Evolutionary conservation across 208 protist species (phyloP).

Genomic region (Leishmania tarentolae): DNA sequence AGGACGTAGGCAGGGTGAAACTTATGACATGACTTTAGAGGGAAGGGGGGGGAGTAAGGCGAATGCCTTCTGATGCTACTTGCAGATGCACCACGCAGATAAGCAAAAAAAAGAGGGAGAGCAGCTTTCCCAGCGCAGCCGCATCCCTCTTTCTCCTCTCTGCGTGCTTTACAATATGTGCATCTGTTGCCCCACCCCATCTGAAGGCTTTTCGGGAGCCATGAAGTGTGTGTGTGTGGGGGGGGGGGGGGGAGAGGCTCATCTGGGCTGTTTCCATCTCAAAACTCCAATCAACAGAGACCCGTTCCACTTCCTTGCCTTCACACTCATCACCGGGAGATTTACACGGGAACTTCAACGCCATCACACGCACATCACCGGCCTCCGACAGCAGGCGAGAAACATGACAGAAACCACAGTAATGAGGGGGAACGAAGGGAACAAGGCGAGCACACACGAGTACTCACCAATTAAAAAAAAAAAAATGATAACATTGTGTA

Average conservation of each 20-base stretch:
- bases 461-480: neutral
- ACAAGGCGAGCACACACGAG: neutral
- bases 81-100: neutral
- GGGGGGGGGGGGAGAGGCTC: neutral
- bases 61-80: neutral
- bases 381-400: neutral
- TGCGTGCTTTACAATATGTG: constrained; percentile 2
- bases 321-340: neutral
- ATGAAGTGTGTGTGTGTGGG: too few relatives aligned
- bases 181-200: neutral
- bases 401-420: neutral
- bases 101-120: constrained; percentile 8
- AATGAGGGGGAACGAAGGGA: neutral
- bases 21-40: neutral
- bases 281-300: neutral
- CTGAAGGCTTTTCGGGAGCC: neutral
- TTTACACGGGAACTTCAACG: neutral
- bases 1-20: neutral
- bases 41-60: neutral
- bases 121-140: neutral
- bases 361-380: neutral
- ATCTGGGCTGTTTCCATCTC: neutral
- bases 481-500: too few relatives aligned
- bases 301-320: neutral
- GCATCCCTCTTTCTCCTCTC: neutral